A percentile compares a stretch with the other conserved stretches of the same genome.
Evolutionary conservation across 148 eudicot species (phyloP).

Genomic region (Camellia lanceoleosa): DNA sequence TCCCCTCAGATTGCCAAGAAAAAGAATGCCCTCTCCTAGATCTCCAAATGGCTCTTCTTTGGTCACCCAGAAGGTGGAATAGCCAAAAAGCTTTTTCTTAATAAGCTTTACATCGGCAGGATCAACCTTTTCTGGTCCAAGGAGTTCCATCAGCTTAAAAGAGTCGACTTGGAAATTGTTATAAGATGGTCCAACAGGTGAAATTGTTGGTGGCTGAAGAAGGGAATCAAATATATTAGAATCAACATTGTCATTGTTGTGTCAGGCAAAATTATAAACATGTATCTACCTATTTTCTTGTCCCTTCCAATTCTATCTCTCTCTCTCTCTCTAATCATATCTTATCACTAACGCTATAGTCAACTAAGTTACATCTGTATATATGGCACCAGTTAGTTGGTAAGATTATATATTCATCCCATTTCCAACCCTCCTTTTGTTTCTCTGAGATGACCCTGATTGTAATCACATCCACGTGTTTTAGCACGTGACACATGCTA

Average conservation of each 20-base stretch:
- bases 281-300: background rate
- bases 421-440: background rate
- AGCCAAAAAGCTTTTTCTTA: constrained; percentile 89
- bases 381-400: background rate
- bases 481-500: too few species aligned
- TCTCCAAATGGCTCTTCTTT: constrained; percentile 98
- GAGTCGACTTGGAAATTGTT: constrained; percentile 91
- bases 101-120: constrained; percentile 85
- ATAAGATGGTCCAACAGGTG: constrained; percentile 56
- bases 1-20: constrained; percentile 95
- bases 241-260: constrained; percentile 3
- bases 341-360: background rate
- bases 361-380: too few species aligned
- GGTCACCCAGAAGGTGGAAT: constrained; percentile 98
- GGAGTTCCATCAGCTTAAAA: constrained; percentile 92
- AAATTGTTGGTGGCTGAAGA: constrained; percentile 58
- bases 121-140: constrained; percentile 97
- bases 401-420: background rate
- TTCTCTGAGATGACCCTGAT: background rate
- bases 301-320: background rate
- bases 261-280: background rate
- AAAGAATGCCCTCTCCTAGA: constrained; percentile 91
- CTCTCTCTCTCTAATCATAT: background rate
- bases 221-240: constrained; percentile 10
- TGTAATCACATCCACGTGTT: too few species aligned